phyloP scores from a whole-genome alignment of 2,329 filamentous ascomycete species.

The Knufia petricola region DNA sequence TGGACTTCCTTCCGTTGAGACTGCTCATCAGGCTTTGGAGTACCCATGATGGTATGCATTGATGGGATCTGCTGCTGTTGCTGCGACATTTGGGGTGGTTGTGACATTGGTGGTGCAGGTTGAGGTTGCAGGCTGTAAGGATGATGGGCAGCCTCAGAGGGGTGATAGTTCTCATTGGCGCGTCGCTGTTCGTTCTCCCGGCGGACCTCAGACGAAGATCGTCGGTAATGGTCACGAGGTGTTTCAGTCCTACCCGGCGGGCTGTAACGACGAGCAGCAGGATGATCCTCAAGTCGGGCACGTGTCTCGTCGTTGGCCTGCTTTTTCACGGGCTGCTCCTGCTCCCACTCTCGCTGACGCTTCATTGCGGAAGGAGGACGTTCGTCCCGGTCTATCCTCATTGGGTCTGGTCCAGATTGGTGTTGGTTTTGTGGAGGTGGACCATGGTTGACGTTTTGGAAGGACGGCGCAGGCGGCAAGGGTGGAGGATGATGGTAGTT shows the following conservation, averaged over 20 bases:
- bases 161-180: slow-evolving; percentile 71
- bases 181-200: slow-evolving; percentile 54
- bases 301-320: slow-evolving; percentile 79
- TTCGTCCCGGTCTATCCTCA: slow-evolving; percentile 60
- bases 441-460: slow-evolving; percentile 62
- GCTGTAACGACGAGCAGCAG: slow-evolving; percentile 66
- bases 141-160: slow-evolving; percentile 86
- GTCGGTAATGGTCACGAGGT: slow-evolving; percentile 61
- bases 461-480: slow-evolving; percentile 84
- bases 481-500: slow-evolving; percentile 73
- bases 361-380: slow-evolving; percentile 75
- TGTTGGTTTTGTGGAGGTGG: slow-evolving; percentile 58
- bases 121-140: slow-evolving; percentile 51
- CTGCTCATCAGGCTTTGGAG: slow-evolving; percentile 44
- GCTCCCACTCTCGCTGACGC: slow-evolving; percentile 85
- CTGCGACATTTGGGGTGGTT: slow-evolving; percentile 41
- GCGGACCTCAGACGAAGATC: slow-evolving; percentile 58
- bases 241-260: slow-evolving; percentile 49
- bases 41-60: slow-evolving; percentile 47
- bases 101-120: slow-evolving; percentile 29
- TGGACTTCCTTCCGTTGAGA: slow-evolving; percentile 40
- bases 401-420: slow-evolving; percentile 47
- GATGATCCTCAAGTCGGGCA: slow-evolving; percentile 74
- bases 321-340: slow-evolving; percentile 67
- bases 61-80: slow-evolving; percentile 47